Evolutionary conservation across 2,329 filamentous ascomycete genomes (phyloP).

Genomic region (Penicillium glabrum): DNA sequence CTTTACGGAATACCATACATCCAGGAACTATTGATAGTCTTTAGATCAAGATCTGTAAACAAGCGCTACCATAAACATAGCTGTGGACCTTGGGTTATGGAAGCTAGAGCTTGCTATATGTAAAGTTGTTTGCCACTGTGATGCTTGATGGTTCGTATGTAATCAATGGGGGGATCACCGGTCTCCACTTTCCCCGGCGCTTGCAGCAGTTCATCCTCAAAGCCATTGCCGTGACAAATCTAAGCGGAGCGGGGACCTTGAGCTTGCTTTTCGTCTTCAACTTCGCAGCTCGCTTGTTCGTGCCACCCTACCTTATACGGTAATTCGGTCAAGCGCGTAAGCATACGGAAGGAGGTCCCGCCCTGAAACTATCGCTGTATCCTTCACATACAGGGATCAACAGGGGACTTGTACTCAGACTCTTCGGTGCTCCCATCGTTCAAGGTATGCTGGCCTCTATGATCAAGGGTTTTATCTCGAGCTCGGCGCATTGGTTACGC

Average conservation of each 20-base stretch:
- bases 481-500: neutral
- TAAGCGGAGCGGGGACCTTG: neutral
- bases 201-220: neutral
- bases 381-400: neutral
- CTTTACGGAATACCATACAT: slow-evolving; percentile 15
- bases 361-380: neutral
- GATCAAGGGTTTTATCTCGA: neutral
- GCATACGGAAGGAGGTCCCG: neutral
- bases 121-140: neutral
- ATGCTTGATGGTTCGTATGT: neutral
- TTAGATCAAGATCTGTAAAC: neutral
- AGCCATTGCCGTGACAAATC: neutral
- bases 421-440: neutral
- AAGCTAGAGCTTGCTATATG: neutral
- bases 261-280: neutral
- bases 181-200: neutral
- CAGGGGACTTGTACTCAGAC: neutral
- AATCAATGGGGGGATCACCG: neutral
- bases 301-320: too few relatives aligned
- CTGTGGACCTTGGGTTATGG: neutral
- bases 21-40: neutral
- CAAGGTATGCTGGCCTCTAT: neutral
- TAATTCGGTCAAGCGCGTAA: too few relatives aligned
- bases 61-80: neutral
- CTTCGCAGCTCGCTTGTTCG: neutral